Conservation (phyloP, 495 filamentous ascomycete species). For the Neurospora sp. region DNA sequence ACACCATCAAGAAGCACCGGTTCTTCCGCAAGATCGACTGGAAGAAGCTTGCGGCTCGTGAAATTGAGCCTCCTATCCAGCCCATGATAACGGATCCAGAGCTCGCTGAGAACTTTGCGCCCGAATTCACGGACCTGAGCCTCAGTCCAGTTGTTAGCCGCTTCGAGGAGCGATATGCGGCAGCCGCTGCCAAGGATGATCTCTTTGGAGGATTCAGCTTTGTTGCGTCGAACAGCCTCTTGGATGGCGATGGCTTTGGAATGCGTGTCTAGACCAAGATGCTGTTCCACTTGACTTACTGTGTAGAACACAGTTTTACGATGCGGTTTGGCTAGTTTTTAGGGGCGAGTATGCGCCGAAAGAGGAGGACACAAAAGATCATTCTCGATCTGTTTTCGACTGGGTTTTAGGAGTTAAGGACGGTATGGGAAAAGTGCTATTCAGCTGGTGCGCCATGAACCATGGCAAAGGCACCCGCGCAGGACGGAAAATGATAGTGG, state of each 20-base stretch:
- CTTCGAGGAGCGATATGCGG: constrained; percentile 24
- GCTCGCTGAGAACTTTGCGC: constrained; percentile 87
- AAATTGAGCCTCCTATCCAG: constrained; percentile 76
- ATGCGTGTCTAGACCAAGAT: constrained; percentile 1
- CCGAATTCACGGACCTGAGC: constrained; percentile 75
- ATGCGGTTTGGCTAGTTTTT: neutral
- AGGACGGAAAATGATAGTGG: neutral
- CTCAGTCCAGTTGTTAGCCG: constrained; percentile 58
- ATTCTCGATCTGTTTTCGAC: neutral
- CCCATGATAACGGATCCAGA: constrained; percentile 91
- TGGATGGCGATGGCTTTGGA: constrained; percentile 46
- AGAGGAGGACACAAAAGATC: neutral
- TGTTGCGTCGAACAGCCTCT: constrained; percentile 77
- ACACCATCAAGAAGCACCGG: constrained; percentile 80
- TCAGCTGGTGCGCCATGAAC: neutral
- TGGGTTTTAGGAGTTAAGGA: neutral
- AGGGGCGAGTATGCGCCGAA: neutral
- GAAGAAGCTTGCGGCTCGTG: constrained; percentile 65
- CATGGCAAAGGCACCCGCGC: neutral
- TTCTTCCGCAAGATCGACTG: constrained; percentile 97
- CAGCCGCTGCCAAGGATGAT: constrained; percentile 42
- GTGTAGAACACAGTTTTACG: neutral
- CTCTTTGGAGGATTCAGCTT: constrained; percentile 94
- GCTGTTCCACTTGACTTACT: neutral
- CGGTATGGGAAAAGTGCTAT: neutral